Evolutionary conservation across 176 grass and related monocot species (phyloP).

Genomic region (Triticum aestivum): IWGSC_CS_RefSeq_v2.1 NC_057799.1:328741580-328742079

Average conservation of each 20-base stretch:
- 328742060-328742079: conserved; percentile 77
- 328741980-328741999: conserved; percentile 76
- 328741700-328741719: conserved; percentile 91
- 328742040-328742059: conserved; percentile 91
- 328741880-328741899: conserved; percentile 74
- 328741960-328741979: conserved; percentile 81
- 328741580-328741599: conserved; percentile 88
- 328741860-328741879: conserved; percentile 88
- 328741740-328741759: conserved; percentile 80
- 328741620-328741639: conserved; percentile 85
- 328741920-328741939: conserved; percentile 49
- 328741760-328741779: conserved; percentile 87
- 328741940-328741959: conserved; percentile 66
- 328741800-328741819: conserved; percentile 89
- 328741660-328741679: conserved; percentile 68
- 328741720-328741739: conserved; percentile 77
- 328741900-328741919: conserved; percentile 92
- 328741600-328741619: conserved; percentile 73
- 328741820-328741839: conserved; percentile 68
- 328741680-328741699: conserved; percentile 89
- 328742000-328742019: conserved; percentile 85
- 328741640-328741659: conserved; percentile 81
- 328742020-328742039: conserved; percentile 83
- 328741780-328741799: conserved; percentile 95
- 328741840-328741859: conserved; percentile 80